Base-by-base conservation (phyloP, 2,329 filamentous ascomycete genomes). In the Penicillium olsonii region DNA sequence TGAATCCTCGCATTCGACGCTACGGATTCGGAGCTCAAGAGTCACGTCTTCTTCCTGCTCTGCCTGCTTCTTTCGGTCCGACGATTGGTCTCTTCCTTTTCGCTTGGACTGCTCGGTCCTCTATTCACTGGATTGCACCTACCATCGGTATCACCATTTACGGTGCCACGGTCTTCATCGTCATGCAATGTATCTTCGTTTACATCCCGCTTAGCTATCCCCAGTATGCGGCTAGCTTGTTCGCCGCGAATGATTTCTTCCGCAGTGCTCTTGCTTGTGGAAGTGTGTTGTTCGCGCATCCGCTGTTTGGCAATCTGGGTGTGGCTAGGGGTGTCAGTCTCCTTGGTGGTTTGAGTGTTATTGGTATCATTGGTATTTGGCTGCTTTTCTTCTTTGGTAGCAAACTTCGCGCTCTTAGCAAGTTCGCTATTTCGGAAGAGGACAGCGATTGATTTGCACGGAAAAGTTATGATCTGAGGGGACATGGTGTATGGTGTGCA, bases 41-140 rank as follows among this genome's bases (percentile, higher is more conserved):
- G 64, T 65, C 66, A n/a, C 74, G 81, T 14, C 76, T 84, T 5
- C 57, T 69, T 29, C 83, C 82, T 0, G 82, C 81, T 2, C 70
- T 86, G 2, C 67, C 72, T 2, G 78, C 78, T 1, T 68, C 76
- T 33, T 73, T 84, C 51, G 77, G 77, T 1, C 77, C 81, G 0
- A 78, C 81, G 1, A 73, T 82, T 19, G 82, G 82, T n/a, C 72
- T 85, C 11, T 85, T 85, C 72, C 63, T 84, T 48, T 84, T 66
- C 31, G 61, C 42, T 2, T 65, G 62, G 62, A 63, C 62, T 0
- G 53, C 64, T 2, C 56, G 59, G 7, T 45, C 54, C 8, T 55
- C 58, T 3, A 63, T 70, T 10, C 66, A 72, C 45, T 72, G 69
- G 70, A 68, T 72, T 10, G 67, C 59, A 20, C 63, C 54, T 5